A percentile compares a stretch with the other conserved stretches of the same genome.
These are phyloP conservation scores for Dioscorea alata DNA, from an alignment of 106 monocot genomes.

Conservation along the genomic window DNA sequence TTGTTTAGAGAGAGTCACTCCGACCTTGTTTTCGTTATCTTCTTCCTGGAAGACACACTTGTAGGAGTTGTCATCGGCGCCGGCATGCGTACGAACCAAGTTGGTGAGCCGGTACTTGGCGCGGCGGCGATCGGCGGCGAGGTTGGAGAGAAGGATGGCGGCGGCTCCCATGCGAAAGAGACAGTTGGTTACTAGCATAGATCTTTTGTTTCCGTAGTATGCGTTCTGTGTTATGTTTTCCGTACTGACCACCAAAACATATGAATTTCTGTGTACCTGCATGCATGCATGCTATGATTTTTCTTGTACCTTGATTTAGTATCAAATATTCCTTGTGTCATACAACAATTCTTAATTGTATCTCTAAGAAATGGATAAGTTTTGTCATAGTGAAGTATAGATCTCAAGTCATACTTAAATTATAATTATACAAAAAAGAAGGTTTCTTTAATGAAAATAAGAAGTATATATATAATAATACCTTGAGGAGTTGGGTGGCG, in stretches of 20 bases:
- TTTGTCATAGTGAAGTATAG: no score
- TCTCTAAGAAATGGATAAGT: no score
- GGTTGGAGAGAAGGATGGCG: constrained; percentile 23
- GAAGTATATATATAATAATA: not conserved
- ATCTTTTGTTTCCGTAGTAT: constrained; percentile 21
- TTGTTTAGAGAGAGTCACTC: constrained; percentile 16
- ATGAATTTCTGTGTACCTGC: constrained; percentile 15
- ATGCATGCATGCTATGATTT: no score
- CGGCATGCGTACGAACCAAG: constrained; percentile 16
- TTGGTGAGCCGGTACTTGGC: constrained; percentile 15
- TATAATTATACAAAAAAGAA: no score
- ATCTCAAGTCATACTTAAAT: no score
- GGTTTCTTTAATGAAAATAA: no score
- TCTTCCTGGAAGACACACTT: constrained; percentile 15
- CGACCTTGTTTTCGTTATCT: constrained; percentile 11
- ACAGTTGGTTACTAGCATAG: constrained; percentile 24
- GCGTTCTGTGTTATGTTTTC: constrained; percentile 21
- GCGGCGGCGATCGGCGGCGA: not conserved
- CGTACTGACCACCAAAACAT: constrained; percentile 18
- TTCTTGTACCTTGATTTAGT: no score
- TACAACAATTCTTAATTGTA: no score
- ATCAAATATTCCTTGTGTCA: no score
- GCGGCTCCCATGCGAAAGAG: constrained; percentile 22
- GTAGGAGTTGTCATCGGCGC: constrained; percentile 11
- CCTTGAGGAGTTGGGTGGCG: not conserved